Percentiles rank a stretch among this genome's conserved stretches.
Evolutionary conservation across 148 eudicot species (phyloP).

Genomic region (Drosera capensis): DNA sequence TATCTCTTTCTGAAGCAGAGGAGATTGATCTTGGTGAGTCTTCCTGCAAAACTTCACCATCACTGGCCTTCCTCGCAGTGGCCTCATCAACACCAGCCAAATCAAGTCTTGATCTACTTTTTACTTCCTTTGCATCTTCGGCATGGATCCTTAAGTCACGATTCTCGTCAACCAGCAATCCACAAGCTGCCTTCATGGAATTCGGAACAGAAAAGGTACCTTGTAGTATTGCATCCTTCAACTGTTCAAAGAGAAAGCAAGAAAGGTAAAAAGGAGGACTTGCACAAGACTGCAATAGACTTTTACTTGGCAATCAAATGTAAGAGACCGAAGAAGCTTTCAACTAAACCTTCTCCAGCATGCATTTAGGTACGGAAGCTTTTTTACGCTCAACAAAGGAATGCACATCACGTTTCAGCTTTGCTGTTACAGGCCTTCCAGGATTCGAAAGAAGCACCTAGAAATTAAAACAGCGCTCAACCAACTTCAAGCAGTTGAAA

Average conservation of each 20-base stretch:
- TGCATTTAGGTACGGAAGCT: slow-evolving; percentile 22
- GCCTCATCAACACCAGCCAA: slow-evolving; percentile 1
- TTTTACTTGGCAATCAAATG: neutral
- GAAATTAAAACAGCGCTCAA: neutral
- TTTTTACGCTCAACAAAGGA: slow-evolving; percentile 36
- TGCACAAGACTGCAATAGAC: neutral
- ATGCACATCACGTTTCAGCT: slow-evolving; percentile 21
- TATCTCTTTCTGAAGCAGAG: slow-evolving; percentile 13
- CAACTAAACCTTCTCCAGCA: slow-evolving; percentile 39
- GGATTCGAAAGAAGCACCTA: slow-evolving; percentile 23
- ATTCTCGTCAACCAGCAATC: slow-evolving; percentile 15
- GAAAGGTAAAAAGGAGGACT: slow-evolving; percentile 1
- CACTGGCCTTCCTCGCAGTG: slow-evolving; percentile 5
- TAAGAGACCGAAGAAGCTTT: neutral
- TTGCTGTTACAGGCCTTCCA: slow-evolving; percentile 2
- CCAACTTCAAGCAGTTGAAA: neutral
- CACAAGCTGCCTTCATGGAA: slow-evolving; percentile 29
- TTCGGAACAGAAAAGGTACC: slow-evolving; percentile 21
- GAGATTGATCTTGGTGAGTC: slow-evolving; percentile 4
- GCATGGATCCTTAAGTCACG: slow-evolving; percentile 3
- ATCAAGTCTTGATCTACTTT: slow-evolving; percentile 1
- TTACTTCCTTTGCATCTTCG: slow-evolving; percentile 11
- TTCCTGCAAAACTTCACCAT: slow-evolving; percentile 5
- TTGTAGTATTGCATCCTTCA: slow-evolving; percentile 40
- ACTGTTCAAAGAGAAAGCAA: slow-evolving; percentile 24